phyloP scores from a whole-genome alignment of 805 yeast genomes.

The Kazachstania bromeliacearum region DNA sequence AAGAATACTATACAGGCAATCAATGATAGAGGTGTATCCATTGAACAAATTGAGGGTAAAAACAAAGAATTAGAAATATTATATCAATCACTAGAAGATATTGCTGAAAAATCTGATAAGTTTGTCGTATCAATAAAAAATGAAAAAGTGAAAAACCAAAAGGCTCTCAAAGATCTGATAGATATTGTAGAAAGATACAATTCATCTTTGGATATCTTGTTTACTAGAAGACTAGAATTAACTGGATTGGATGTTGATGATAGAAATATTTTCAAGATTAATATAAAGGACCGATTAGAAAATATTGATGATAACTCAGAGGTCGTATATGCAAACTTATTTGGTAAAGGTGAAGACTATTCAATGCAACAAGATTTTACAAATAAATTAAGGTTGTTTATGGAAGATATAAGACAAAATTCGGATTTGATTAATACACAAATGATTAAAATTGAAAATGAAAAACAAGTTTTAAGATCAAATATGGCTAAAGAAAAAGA shows the following conservation, averaged over 20 bases:
- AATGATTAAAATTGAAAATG: constrained; percentile 38
- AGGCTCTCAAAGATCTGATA: constrained; percentile 43
- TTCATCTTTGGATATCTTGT: constrained; percentile 35
- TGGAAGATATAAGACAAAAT: constrained; percentile 30
- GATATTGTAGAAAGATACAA: constrained; percentile 49
- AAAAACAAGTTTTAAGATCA: constrained; percentile 47
- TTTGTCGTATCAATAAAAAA: constrained; percentile 37
- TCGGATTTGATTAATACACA: constrained; percentile 13
- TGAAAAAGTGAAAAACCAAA: constrained; percentile 42
- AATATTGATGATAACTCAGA: constrained; percentile 7
- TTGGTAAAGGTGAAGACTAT: constrained; percentile 1
- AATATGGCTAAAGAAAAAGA: constrained; percentile 49
- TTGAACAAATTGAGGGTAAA: constrained; percentile 54
- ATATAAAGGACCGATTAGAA: constrained; percentile 12
- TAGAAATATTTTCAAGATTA: constrained; percentile 33
- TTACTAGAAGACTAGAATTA: constrained; percentile 13
- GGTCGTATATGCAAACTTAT: constrained; percentile 1
- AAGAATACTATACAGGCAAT: constrained; percentile 36
- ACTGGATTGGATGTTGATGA: constrained; percentile 16
- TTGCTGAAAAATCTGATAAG: constrained; percentile 37
- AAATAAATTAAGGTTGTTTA: constrained; percentile 23
- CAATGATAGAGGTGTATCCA: constrained; percentile 46
- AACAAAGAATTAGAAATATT: constrained; percentile 53
- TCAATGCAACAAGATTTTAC: constrained; percentile 18
- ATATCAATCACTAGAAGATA: constrained; percentile 42